Evolutionary conservation across 352 stramenopile genomes (phyloP), one percentile per base, ranked within the genome.

Genomic region (Pythium aristosporum): DNA sequence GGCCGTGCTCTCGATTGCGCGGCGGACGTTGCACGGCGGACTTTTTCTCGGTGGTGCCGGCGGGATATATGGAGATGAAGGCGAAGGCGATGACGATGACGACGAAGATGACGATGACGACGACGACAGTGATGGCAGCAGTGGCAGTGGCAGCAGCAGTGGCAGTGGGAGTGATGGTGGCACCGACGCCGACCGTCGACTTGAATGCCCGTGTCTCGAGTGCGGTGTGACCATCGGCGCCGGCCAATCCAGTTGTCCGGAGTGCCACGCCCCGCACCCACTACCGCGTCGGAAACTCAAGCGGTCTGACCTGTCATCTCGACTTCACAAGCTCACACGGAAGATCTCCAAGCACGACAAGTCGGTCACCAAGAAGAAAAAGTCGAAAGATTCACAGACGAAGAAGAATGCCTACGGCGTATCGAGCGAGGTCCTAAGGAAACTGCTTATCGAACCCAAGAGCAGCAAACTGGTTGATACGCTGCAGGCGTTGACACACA

Each of bases 401-500:
- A 15, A 32, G 16, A 72, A 68, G 54, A 79, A 82, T 41, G 80
- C 79, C 12, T 92, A 91, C 65, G 84, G 84, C 1, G 74, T 92
- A 6, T 90, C 82, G 10, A 87, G 85, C 42, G 72, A 83, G 5
- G 79, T 82, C 21, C 66, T 92, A 5, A 73, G 77, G 55, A 85
- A 85, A 34, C 60, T 92, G 20, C 46, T 79, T 23, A 52, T 62
- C 9, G 79, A 89, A 43, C 80, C 80, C 1, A 74, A 61, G 23
- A 72, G 69, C 59, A 75, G 58, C 46, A 87, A 80, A 25, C 71
- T 95, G 16, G 63, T 79, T 5, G 82, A 89, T 54, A 88, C 75
- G 23, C 61, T 95, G 57, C 86, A 93, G 65, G 78, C 82, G 12
- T 64, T 95, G 57, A 95, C 86, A 12, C 86, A 95, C 61, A 92